Conservation (phyloP, 331 rosid species). For the Malus hybrid region DNA sequence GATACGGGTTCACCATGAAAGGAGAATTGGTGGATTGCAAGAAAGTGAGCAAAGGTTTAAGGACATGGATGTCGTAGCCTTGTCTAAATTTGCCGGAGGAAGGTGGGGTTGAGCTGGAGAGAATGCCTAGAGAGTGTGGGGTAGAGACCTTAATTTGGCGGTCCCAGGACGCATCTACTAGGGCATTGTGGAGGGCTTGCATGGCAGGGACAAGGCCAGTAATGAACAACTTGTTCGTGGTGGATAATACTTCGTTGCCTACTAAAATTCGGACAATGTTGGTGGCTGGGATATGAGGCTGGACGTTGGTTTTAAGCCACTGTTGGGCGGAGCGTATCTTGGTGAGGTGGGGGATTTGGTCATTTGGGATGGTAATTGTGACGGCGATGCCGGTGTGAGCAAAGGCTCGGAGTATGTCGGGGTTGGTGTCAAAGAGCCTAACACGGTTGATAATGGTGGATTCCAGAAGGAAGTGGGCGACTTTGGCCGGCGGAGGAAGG, state of each 20-base stretch:
- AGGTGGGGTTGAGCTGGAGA: slow-evolving; percentile 64
- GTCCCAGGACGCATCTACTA: slow-evolving; percentile 34
- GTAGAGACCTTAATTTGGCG: slow-evolving; percentile 48
- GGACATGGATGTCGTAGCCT: slow-evolving; percentile 68
- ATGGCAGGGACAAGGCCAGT: slow-evolving; percentile 44
- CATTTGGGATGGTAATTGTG: slow-evolving; percentile 53
- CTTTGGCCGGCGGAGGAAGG: slow-evolving; percentile 58
- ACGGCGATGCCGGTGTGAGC: slow-evolving; percentile 46
- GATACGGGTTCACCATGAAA: slow-evolving; percentile 72
- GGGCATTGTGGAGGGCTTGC: slow-evolving; percentile 62
- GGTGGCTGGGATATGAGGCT: slow-evolving; percentile 36
- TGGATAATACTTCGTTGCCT: slow-evolving; percentile 47
- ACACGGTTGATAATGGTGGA: slow-evolving; percentile 49
- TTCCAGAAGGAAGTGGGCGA: slow-evolving; percentile 45
- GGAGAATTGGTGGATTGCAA: slow-evolving; percentile 47
- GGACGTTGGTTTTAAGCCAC: slow-evolving; percentile 38
- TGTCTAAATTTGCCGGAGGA: slow-evolving; percentile 60
- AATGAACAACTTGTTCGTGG: slow-evolving; percentile 34
- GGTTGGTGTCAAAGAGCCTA: slow-evolving; percentile 54
- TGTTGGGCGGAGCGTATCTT: slow-evolving; percentile 24
- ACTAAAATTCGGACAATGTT: slow-evolving; percentile 32
- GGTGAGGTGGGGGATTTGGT: slow-evolving; percentile 50
- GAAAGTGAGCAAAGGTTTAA: slow-evolving; percentile 49
- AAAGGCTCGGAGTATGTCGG: slow-evolving; percentile 43
- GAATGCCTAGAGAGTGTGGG: slow-evolving; percentile 70